phyloP scores from a whole-genome alignment of 345 rosid genomes.

The Gossypium turneri region DNA sequence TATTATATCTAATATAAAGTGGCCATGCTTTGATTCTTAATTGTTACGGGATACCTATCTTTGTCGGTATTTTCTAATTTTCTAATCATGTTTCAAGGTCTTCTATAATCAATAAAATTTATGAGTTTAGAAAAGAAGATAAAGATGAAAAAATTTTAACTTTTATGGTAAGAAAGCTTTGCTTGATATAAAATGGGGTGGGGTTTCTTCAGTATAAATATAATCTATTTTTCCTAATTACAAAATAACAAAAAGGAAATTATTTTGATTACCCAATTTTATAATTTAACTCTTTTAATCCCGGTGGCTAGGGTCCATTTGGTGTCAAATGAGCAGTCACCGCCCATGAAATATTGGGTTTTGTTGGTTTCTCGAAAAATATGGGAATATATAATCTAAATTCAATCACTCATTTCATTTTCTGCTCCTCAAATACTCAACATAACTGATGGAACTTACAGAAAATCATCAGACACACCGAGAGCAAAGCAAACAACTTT shows the following conservation, averaged over 20 bases:
- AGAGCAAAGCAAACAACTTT: not conserved
- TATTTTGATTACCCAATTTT: too few species aligned
- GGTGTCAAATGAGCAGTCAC: slow-evolving; percentile 20
- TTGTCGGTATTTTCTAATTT: too few species aligned
- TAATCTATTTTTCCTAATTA: not conserved
- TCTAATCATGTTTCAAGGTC: too few species aligned
- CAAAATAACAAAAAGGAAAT: not conserved
- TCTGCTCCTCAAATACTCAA: slow-evolving; percentile 14
- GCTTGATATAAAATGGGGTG: not conserved
- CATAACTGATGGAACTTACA: slow-evolving; percentile 4
- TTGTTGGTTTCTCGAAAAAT: slow-evolving; percentile 9
- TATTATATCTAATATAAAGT: not conserved
- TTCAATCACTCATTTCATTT: not conserved
- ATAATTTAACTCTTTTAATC: too few species aligned
- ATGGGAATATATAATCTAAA: not conserved
- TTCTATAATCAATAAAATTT: not conserved
- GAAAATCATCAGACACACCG: not conserved
- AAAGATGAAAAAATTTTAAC: too few species aligned
- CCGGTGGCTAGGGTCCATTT: slow-evolving; percentile 1
- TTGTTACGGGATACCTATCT: too few species aligned
- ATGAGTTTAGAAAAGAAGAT: too few species aligned
- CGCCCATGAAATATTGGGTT: slow-evolving; percentile 10
- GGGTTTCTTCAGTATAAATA: not conserved
- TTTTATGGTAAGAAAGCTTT: not conserved
- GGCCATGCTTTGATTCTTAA: too few species aligned